Conservation (phyloP, 441 rosid genomes). For the Gossypium laxum region DNA sequence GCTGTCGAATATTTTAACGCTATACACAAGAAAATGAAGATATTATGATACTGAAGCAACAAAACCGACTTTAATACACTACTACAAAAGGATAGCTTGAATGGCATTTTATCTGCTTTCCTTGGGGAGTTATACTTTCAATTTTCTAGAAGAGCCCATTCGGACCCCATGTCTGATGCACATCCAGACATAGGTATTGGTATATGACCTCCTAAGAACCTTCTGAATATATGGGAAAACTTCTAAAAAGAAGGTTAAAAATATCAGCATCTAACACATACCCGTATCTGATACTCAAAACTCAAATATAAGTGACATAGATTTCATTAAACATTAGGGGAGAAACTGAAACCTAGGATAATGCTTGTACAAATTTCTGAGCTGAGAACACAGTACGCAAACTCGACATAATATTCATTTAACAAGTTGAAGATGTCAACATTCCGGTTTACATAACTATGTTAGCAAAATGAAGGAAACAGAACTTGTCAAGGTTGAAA, state of each 20-base stretch:
- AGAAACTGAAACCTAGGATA: neutral
- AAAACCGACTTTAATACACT: neutral
- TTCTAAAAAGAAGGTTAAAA: too few relatives aligned
- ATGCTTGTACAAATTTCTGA: neutral
- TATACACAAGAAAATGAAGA: slow-evolving; percentile 33
- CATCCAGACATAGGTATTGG: too few relatives aligned
- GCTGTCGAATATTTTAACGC: slow-evolving; percentile 85
- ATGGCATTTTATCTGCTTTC: neutral
- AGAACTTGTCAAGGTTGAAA: neutral
- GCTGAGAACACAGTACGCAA: neutral
- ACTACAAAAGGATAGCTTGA: neutral
- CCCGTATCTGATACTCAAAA: too few relatives aligned
- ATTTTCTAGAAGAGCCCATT: neutral
- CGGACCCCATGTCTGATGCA: too few relatives aligned
- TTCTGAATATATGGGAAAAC: too few relatives aligned
- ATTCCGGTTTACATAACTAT: too few relatives aligned
- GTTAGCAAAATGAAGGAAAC: neutral
- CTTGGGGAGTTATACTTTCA: neutral
- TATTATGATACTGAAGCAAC: slow-evolving; percentile 11
- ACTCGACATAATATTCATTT: neutral
- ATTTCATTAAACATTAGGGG: neutral
- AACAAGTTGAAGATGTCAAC: neutral
- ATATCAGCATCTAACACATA: too few relatives aligned
- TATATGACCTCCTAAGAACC: too few relatives aligned
- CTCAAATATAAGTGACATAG: too few relatives aligned